Evolutionary conservation across 371 early-diverging fungal species (phyloP), one percentile per base, ranked within the genome.

Genomic region (Mortierella sp.): DNA sequence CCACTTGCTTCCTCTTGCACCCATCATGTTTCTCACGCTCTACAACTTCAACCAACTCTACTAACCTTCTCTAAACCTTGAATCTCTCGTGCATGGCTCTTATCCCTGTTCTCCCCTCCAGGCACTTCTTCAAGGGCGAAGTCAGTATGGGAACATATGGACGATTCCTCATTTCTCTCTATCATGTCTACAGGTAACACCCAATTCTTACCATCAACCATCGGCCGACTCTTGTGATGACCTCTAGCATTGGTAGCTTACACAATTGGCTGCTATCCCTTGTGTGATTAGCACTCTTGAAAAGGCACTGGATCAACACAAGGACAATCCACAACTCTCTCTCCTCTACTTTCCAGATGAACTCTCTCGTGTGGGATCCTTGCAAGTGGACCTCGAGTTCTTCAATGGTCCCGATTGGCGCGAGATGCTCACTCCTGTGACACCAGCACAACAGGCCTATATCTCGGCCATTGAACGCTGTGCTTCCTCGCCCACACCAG

Each of bases 301-400:
- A 60, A 67, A 28, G 4, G 78, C 82, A 5, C 59, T 88, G 24
- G 86, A 85, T 28, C 63, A 81, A 60, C 61, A 84, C 76, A 81
- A 84, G 61, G 71, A 81, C 10, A 79, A 83, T 50, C 67, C 78
- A 14, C 80, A 74, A 4, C 65, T 88, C 49, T 72, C 78, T 1
- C 65, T 82, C 13, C 81, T 89, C 48, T 80, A 86, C 60, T 89
- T 86, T 71, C 87, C 88, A 0, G 43, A 63, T 8, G 87, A 87
- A 51, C 77, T 89, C 24, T 70, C 79, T 21, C 80, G 89, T 28
- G 63, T 53, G 40, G 45, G 71, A 7, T 48, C 83, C 1, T 67
- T 89, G 10, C 54, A 70, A 27, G 22, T 79, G 49, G 88, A 88
- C 66, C 78, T 87, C 43, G 83, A 80, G 51, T 85, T 70, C 56